Evolutionary conservation across 2,329 filamentous ascomycete genomes (phyloP).

Genomic region (Beauveria caledonica): DNA sequence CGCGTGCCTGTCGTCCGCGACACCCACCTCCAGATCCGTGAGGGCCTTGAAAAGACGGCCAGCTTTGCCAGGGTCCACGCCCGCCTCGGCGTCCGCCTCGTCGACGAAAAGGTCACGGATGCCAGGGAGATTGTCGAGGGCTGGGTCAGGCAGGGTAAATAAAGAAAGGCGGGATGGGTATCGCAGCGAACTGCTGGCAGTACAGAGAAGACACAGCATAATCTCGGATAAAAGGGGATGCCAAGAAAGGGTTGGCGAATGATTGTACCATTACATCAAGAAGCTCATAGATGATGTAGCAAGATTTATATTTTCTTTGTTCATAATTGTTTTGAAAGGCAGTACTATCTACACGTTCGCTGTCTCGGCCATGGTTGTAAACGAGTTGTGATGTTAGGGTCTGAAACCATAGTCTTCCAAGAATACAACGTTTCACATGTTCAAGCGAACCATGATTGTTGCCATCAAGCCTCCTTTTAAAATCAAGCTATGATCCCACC

Average conservation of each 20-base stretch:
- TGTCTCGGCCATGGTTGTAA: too few species aligned
- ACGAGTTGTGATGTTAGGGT: not conserved
- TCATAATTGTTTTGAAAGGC: slow-evolving; percentile 3
- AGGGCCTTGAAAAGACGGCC: slow-evolving; percentile 60
- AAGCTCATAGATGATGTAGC: slow-evolving; percentile 24
- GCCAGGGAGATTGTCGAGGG: slow-evolving; percentile 72
- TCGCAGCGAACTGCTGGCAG: slow-evolving; percentile 13
- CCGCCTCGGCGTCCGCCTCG: slow-evolving; percentile 59
- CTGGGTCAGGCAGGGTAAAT: slow-evolving; percentile 89
- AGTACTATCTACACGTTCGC: not conserved
- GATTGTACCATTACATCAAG: slow-evolving; percentile 26
- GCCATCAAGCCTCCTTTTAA: not conserved
- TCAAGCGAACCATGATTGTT: not conserved
- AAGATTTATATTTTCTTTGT: slow-evolving; percentile 23
- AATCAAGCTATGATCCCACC: not conserved
- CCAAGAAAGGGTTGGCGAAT: slow-evolving; percentile 15
- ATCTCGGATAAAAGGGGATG: not conserved
- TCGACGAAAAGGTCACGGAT: slow-evolving; percentile 72
- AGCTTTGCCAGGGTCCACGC: slow-evolving; percentile 68
- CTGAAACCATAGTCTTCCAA: not conserved
- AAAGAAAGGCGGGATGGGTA: slow-evolving; percentile 19
- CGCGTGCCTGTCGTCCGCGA: slow-evolving; percentile 75
- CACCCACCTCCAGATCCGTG: slow-evolving; percentile 64
- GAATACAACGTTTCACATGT: not conserved
- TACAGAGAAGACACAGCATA: not conserved